Base-by-base conservation (phyloP, 1,284 basidiomycete species). In the Cryptococcus sp. region DNA sequence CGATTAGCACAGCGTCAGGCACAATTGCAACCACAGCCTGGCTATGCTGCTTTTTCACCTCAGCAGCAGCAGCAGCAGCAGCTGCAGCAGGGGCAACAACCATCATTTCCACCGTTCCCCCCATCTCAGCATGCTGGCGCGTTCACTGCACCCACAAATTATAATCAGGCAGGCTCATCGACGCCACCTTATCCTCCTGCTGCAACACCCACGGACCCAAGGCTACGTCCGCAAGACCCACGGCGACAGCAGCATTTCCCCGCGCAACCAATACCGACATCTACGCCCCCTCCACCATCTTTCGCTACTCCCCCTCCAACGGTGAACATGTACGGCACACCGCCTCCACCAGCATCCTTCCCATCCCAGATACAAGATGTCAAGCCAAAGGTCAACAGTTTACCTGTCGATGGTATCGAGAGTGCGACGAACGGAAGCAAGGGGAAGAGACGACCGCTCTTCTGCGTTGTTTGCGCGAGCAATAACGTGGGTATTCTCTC, bases 401-500 rank as follows among this genome's bases (percentile, higher is more conserved):
- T 50, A 0, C 10, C 47, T 11, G 20, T 44, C 3, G 46, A 40
- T 46, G 55, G 25, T 19, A 41, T 47, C 5, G 41, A n/a, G 22
- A 38, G 29, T 2, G 46, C 65, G 63, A 5, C 59, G 57, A 7
- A 54, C 50, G 17, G 60, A 52, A 11, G 22, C 39, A 26, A 59
- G 46, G 40, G 61, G 54, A 20, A 67, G 55, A 68, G 69, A 23
- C 82, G 88, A 26, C 90, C 90, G 2, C 73, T 95, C 50, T 99
- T 99, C 79, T 98, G 95, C 74, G 92, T 99, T 11, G 95, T 99
- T 26, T 99, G 95, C 74, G 95, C 95, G 11, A 96, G 92, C 73
- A 99, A 99, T 72, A 91, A 97, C 80, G 93, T 91, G 75, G 67
- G 83, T 78, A 15, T 53, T 11, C 41, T 13, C 16, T 52, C 22